phyloP scores from a whole-genome alignment of 805 yeast species.

The Candida koratica region DNA sequence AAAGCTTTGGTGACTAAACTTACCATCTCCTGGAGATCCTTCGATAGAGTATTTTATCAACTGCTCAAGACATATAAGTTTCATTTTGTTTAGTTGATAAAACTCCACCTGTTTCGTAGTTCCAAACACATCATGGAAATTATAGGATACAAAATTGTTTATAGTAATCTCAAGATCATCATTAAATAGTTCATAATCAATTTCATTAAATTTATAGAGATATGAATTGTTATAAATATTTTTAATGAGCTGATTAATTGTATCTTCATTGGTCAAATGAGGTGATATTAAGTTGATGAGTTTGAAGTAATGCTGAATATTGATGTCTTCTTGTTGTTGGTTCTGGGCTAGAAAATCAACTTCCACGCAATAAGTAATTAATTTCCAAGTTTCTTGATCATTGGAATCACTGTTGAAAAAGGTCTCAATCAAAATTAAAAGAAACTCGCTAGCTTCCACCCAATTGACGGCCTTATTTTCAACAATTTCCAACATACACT shows the following conservation, averaged over 20 bases:
- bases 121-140: constrained; percentile 54
- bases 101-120: constrained; percentile 50
- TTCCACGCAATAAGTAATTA: constrained; percentile 39
- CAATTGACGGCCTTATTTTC: constrained; percentile 49
- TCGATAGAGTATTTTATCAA: constrained; percentile 40
- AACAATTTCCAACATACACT: constrained; percentile 51
- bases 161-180: constrained; percentile 34
- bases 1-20: constrained; percentile 12
- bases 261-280: constrained; percentile 13
- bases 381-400: constrained; percentile 33
- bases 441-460: constrained; percentile 46
- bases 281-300: constrained; percentile 11
- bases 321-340: constrained; percentile 39
- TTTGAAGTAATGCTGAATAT: constrained; percentile 36
- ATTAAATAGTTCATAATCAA: constrained; percentile 36
- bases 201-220: constrained; percentile 53
- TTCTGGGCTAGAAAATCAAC: constrained; percentile 36
- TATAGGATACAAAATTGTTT: constrained; percentile 32
- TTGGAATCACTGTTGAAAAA: constrained; percentile 19
- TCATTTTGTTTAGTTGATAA: constrained; percentile 44
- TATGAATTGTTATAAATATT: constrained; percentile 58
- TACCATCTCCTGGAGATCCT: constrained; percentile 8
- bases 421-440: constrained; percentile 32
- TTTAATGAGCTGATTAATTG: constrained; percentile 43
- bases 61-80: constrained; percentile 52